Conservation (phyloP, 1,284 basidiomycete genomes). For the Moniliophthora roreri region DNA sequence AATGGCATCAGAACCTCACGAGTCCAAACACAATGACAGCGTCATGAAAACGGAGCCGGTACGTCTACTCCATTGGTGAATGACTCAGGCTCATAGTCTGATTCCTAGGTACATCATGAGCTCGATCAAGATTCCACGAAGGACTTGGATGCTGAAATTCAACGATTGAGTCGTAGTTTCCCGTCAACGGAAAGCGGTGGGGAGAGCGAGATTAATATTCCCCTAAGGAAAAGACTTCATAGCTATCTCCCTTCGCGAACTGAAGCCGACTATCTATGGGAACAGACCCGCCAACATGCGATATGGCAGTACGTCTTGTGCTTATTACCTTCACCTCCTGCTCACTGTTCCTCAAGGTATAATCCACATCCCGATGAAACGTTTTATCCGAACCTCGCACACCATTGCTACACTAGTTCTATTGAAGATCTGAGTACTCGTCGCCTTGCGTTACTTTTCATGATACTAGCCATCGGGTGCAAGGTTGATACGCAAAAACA, state of each 20-base stretch:
- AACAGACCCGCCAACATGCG: constrained; percentile 45
- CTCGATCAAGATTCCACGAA: constrained; percentile 17
- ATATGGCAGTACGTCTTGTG: constrained; percentile 44
- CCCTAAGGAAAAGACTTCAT: constrained; percentile 37
- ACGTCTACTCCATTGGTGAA: background rate
- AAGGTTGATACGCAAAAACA: constrained; percentile 44
- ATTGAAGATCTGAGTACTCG: constrained; percentile 49
- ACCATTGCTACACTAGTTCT: constrained; percentile 43
- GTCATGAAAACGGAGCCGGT: background rate
- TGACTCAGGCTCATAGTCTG: background rate
- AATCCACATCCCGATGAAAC: constrained; percentile 55
- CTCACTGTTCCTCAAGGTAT: constrained; percentile 37
- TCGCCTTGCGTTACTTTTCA: constrained; percentile 40
- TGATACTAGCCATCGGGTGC: constrained; percentile 48
- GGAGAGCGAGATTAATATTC: constrained; percentile 35
- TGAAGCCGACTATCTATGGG: constrained; percentile 43
- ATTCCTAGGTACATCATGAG: constrained; percentile 7
- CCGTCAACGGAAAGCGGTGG: constrained; percentile 34
- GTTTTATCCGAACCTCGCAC: constrained; percentile 53
- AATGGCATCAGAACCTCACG: background rate
- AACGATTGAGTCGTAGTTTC: constrained; percentile 38
- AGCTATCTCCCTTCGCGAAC: constrained; percentile 34
- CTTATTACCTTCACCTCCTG: constrained; percentile 27
- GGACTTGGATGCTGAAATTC: constrained; percentile 35
- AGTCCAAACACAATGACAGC: too few species aligned